Evolutionary conservation across 106 monocot genomes (phyloP).

Genomic region (Dioscorea zingiberensis): DNA sequence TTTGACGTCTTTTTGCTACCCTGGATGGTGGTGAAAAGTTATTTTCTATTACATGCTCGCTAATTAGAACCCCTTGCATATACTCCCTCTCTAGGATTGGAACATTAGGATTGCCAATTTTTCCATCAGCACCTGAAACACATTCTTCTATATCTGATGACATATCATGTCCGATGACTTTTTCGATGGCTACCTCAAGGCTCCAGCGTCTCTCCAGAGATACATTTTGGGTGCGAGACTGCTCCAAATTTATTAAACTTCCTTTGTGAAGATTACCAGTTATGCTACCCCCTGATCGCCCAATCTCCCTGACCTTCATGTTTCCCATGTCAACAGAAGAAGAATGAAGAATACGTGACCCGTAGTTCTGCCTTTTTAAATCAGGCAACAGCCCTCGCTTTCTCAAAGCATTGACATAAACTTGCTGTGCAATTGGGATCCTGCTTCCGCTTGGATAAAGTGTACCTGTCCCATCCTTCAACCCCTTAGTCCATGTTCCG

Average conservation of each 20-base stretch:
- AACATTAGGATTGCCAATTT: constrained; percentile 24
- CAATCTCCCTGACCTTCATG: constrained; percentile 45
- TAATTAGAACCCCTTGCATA: constrained; percentile 77
- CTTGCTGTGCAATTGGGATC: constrained; percentile 58
- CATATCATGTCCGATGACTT: constrained; percentile 51
- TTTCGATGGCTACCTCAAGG: constrained; percentile 96
- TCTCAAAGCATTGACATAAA: constrained; percentile 76
- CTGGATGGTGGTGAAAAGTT: constrained; percentile 38
- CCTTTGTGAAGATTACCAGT: constrained; percentile 34
- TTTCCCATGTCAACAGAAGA: constrained; percentile 79
- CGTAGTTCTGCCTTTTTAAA: constrained; percentile 62
- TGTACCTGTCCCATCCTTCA: constrained; percentile 93
- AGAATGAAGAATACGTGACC: constrained; percentile 77
- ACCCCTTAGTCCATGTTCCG: constrained; percentile 94
- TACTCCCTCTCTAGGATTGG: constrained; percentile 78
- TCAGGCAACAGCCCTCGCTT: constrained; percentile 74
- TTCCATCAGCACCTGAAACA: constrained; percentile 39
- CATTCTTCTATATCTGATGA: constrained; percentile 20
- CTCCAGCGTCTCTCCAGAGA: constrained; percentile 95
- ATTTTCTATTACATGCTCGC: constrained; percentile 48
- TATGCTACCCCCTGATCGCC: constrained; percentile 18
- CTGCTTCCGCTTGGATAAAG: constrained; percentile 82
- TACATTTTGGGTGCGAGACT: constrained; percentile 44
- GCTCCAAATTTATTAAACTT: constrained; percentile 42
- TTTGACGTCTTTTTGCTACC: constrained; percentile 41